phyloP scores from a whole-genome alignment of 768 basidiomycete genomes.

The Tremella mesenterica region DNA sequence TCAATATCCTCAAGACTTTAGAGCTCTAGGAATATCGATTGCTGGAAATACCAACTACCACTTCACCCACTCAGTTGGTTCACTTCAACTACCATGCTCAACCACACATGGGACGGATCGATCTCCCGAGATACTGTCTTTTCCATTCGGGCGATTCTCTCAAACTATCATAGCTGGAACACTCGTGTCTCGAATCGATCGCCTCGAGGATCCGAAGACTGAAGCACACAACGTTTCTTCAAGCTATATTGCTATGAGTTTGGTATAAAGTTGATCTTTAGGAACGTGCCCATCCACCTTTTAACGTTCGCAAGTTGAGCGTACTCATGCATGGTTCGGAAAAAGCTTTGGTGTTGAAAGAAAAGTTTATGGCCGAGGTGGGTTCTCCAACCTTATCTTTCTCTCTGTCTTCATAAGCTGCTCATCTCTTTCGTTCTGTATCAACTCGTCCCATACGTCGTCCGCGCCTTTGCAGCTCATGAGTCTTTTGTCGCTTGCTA shows the following conservation, averaged over 20 bases:
- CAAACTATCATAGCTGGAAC: neutral
- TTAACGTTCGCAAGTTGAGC: constrained; percentile 39
- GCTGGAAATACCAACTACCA: no score
- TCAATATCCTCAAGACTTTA: neutral
- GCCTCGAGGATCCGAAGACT: no score
- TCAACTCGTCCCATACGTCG: no score
- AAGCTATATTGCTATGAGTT: neutral
- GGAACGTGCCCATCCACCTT: constrained; percentile 42
- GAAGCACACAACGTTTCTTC: neutral
- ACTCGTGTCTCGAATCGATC: no score
- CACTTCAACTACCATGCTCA: no score
- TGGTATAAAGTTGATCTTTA: constrained; percentile 3
- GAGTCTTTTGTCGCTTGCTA: no score
- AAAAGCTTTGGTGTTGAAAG: constrained; percentile 39
- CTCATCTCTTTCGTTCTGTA: neutral
- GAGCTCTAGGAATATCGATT: no score
- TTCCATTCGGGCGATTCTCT: no score
- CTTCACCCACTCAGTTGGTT: no score
- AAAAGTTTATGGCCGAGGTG: constrained; percentile 45
- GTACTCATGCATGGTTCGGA: constrained; percentile 44
- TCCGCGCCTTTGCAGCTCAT: no score
- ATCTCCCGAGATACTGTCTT: no score
- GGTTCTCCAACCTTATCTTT: neutral
- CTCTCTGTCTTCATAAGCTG: neutral
- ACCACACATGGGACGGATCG: no score